Base-by-base conservation (phyloP, 1,284 basidiomycete species). In the Farysia itapuensis region DNA sequence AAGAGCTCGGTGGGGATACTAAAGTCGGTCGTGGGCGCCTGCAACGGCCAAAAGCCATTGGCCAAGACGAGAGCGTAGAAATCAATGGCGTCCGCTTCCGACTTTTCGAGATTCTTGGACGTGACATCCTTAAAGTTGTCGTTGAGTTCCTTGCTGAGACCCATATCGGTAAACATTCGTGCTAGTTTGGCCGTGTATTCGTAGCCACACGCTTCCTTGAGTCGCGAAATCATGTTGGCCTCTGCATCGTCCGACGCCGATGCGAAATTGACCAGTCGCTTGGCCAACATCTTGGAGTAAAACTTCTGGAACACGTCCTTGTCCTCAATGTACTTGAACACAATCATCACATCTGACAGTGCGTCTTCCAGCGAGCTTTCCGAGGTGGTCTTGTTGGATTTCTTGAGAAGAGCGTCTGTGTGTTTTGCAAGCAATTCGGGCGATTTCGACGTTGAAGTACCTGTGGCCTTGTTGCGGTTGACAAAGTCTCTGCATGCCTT, bases 231-330 rank as follows among this genome's bases (percentile, higher is more conserved):
- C 95, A 99, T 98, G 78, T 88, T 92, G 21, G 89, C 88, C 77
- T 99, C 95, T 19, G 87, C 88, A 79, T 99, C 95, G 71, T 97
- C 94, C 4, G 93, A 97, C 5, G 92, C 91, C 16, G 92, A 96
- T 16, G 89, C 85, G 25, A 86, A 86, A 68, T 91, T 87, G 63
- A 99, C 93, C 25, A 99, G 84, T 65, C 95, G 90, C 75, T 90
- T 90, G 34, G 92, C 93, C 16, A 99, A 81, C 80, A 94, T 94
- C 69, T 91, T 96, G 33, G 89, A 89, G 81, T 99, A 99, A 82
- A 96, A 99, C 34, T 90, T 91, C 77, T 97, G 94, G 86, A 98
- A 99, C 11, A 98, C 92, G 72, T 98, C 95, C 82, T 96, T 96
- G 81, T 98, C 95, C 78, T 96, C 92, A 67, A 98, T 87, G 78